Evolutionary conservation across 345 rosid species (phyloP), one percentile per base, ranked within the genome.

Genomic region (Conringia planisiliqua): DNA sequence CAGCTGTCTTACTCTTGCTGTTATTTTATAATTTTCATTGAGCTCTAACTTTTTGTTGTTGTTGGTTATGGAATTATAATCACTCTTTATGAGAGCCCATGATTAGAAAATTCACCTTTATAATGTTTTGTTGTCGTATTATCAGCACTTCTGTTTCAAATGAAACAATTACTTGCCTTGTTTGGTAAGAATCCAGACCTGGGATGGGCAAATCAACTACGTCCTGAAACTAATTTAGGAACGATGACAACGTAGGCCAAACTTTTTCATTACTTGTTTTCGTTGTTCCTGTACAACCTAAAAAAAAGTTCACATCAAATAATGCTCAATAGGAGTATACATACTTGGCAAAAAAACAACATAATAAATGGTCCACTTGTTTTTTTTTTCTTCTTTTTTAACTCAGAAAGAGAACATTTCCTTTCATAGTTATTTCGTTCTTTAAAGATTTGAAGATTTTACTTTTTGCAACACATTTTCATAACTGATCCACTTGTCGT

Each of bases 201-300:
- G 61, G 44, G 55, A 77, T 71, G 71, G 72, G 71, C 44, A 64
- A 44, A 64, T 48, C 30, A 51, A 64, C 56, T 62, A 39, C 64
- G 72, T 77, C 76, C 8, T 64, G 56, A 71, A 71, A 55, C 80
- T 27, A 56, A 47, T 29, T 63, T 36, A 71, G 80, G 67, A n/a
- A n/a, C n/a, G n/a, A 36, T 70, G 35, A 35, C 44, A 63, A 32
- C 42, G 26, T 17, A 30, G 74, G 18, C 74, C 18, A 60, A 47
- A 60, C 38, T 71, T 36, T 47, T 60, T 47, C 26, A 24, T 71
- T 71, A 27, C 75, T 46, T 46, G 52, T 33, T 59, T 36, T 36
- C 48, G 52, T 11, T 59, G 35, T 57, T 58, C 32, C 2, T 70
- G 59, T 43, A 35, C 47, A 44, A 46, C 33, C 39, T 54, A 52